Evolutionary conservation across 257 asterid genomes (phyloP).

Genomic region (Gentiana straminea): DNA sequence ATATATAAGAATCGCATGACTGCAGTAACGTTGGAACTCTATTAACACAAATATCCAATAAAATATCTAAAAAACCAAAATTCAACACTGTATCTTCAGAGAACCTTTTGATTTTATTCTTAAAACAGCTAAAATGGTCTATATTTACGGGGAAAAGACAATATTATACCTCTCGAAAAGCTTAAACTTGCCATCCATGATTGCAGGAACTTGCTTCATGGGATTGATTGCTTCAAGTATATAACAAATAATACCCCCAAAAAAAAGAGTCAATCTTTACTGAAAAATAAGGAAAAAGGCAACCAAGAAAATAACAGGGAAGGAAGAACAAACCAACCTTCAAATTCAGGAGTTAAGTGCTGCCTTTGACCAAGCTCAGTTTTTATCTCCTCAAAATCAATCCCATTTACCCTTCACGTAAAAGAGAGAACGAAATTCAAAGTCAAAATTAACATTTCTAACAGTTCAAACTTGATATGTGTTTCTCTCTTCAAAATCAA

Average conservation of each 20-base stretch:
- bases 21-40: constrained; percentile 21
- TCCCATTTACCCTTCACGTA: constrained; percentile 52
- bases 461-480: constrained; percentile 1
- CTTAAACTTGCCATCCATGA: constrained; percentile 79
- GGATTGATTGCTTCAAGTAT: constrained; percentile 49
- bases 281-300: background rate
- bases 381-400: constrained; percentile 72
- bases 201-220: constrained; percentile 73
- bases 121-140: too few relatives aligned
- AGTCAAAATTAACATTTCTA: background rate
- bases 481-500: constrained; percentile 72
- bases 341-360: constrained; percentile 56
- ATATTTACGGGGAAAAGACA: too few relatives aligned
- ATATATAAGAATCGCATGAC: constrained; percentile 80
- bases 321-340: constrained; percentile 21
- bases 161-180: constrained; percentile 36
- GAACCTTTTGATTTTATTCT: too few relatives aligned
- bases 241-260: background rate
- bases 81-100: too few relatives aligned
- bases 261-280: background rate
- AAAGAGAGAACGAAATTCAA: background rate
- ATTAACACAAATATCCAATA: too few relatives aligned
- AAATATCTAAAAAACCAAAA: too few relatives aligned
- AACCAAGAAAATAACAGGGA: background rate
- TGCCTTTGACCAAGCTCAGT: constrained; percentile 46